phyloP scores from a whole-genome alignment of 805 yeast genomes.

The Wickerhamiella allomyrinae region DNA sequence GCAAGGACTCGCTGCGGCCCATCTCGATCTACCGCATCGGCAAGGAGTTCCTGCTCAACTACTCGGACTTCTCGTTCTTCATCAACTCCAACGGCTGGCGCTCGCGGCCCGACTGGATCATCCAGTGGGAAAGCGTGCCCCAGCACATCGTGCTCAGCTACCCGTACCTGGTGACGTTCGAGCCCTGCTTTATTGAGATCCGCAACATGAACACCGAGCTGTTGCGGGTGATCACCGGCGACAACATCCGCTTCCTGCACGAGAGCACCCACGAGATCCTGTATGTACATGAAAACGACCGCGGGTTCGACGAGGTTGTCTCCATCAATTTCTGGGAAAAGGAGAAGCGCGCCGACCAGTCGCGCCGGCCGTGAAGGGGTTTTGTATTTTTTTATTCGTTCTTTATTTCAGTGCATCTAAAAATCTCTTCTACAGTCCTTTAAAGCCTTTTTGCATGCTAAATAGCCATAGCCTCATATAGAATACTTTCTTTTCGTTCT shows the following conservation, averaged over 20 bases:
- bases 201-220: conserved; percentile 79
- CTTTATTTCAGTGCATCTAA: too few relatives aligned
- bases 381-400: too few relatives aligned
- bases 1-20: conserved; percentile 71
- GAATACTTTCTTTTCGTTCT: too few relatives aligned
- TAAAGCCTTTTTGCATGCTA: too few relatives aligned
- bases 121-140: conserved; percentile 95
- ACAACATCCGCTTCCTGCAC: conserved; percentile 77
- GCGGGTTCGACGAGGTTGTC: conserved; percentile 84
- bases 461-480: too few relatives aligned
- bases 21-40: conserved; percentile 83
- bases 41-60: conserved; percentile 73
- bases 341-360: conserved; percentile 4
- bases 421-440: too few relatives aligned
- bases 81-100: conserved; percentile 96
- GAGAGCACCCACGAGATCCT: conserved; percentile 85
- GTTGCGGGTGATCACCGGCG: conserved; percentile 80
- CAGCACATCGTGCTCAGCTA: conserved; percentile 85
- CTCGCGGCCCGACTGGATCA: conserved; percentile 81
- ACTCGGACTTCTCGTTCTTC: conserved; percentile 86
- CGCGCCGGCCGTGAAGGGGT: too few relatives aligned
- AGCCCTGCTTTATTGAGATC: conserved; percentile 77
- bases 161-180: conserved; percentile 87
- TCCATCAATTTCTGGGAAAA: conserved; percentile 74
- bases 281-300: conserved; percentile 81